These are phyloP conservation scores for Didymella pomorum DNA, from an alignment of 2,329 filamentous ascomycete species.

Conservation along the genomic window DNA sequence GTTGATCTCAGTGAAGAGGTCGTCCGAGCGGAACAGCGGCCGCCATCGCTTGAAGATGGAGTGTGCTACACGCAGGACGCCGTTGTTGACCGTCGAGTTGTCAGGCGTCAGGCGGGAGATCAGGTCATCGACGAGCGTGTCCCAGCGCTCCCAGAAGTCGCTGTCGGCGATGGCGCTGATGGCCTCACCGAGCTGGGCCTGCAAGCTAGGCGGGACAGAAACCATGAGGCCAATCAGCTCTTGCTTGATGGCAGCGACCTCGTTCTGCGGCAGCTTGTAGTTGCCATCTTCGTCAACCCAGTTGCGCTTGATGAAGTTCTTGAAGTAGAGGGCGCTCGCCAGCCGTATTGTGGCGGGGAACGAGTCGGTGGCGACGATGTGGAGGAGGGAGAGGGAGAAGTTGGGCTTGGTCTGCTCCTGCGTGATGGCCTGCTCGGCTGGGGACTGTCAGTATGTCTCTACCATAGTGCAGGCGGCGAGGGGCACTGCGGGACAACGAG, in stretches of 20 bases:
- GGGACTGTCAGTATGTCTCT: slow-evolving; percentile 31
- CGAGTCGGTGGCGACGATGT: slow-evolving; percentile 81
- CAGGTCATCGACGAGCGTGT: slow-evolving; percentile 93
- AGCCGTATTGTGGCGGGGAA: slow-evolving; percentile 82
- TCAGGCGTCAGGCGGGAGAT: slow-evolving; percentile 84
- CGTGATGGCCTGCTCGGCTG: slow-evolving; percentile 84
- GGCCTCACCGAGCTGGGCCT: slow-evolving; percentile 93
- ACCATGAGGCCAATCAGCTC: slow-evolving; percentile 98
- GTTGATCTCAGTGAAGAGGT: slow-evolving; percentile 93
- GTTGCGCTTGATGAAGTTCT: slow-evolving; percentile 95
- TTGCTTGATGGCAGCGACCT: slow-evolving; percentile 90
- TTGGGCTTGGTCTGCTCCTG: slow-evolving; percentile 81
- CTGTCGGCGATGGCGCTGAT: slow-evolving; percentile 98
- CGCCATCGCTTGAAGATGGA: slow-evolving; percentile 98
- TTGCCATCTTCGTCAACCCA: slow-evolving; percentile 96
- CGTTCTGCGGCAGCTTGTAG: slow-evolving; percentile 83
- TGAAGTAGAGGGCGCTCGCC: slow-evolving; percentile 91
- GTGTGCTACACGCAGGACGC: slow-evolving; percentile 95
- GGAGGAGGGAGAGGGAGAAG: slow-evolving; percentile 85
- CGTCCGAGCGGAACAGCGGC: slow-evolving; percentile 90
- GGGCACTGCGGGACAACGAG: slow-evolving; percentile 14
- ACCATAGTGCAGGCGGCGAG: neutral
- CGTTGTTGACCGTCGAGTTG: slow-evolving; percentile 86
- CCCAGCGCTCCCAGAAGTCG: slow-evolving; percentile 95
- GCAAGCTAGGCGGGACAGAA: slow-evolving; percentile 82